phyloP scores from a whole-genome alignment of 257 asterid genomes.

The Salvia splendens region DNA sequence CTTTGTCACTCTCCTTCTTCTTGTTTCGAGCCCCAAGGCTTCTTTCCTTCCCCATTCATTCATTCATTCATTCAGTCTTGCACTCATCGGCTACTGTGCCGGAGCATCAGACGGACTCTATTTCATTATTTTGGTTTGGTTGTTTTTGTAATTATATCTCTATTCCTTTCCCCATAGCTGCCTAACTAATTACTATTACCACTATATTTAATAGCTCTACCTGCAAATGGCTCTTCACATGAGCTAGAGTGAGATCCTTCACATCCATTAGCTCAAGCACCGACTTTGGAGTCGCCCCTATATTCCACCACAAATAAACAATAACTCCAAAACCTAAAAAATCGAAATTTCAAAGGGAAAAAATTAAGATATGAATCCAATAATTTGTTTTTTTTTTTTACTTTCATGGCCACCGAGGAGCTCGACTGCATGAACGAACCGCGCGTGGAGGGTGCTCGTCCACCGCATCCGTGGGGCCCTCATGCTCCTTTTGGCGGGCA shows the following conservation, averaged over 20 bases:
- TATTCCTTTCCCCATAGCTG: not conserved
- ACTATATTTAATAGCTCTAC: slow-evolving; percentile 37
- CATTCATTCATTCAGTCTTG: slow-evolving; percentile 64
- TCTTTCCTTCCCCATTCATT: slow-evolving; percentile 47
- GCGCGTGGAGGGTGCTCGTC: slow-evolving; percentile 87
- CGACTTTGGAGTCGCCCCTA: slow-evolving; percentile 95
- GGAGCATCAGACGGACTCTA: slow-evolving; percentile 54
- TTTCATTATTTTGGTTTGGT: no score
- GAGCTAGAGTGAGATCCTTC: slow-evolving; percentile 95
- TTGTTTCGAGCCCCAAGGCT: slow-evolving; percentile 30
- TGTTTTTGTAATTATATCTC: no score
- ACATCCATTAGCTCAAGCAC: slow-evolving; percentile 98
- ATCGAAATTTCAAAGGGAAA: no score
- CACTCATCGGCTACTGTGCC: slow-evolving; percentile 78
- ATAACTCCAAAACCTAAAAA: no score
- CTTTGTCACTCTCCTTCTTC: slow-evolving; percentile 28
- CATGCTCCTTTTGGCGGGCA: slow-evolving; percentile 70
- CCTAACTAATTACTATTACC: not conserved
- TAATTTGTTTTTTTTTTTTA: no score
- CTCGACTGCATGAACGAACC: slow-evolving; percentile 93
- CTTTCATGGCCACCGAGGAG: slow-evolving; percentile 99
- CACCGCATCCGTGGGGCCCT: slow-evolving; percentile 94
- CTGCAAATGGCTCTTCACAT: slow-evolving; percentile 98
- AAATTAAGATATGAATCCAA: no score
- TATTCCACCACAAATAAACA: not conserved